Conservation (phyloP, 805 yeast species). For the Barnettozyma californica region DNA sequence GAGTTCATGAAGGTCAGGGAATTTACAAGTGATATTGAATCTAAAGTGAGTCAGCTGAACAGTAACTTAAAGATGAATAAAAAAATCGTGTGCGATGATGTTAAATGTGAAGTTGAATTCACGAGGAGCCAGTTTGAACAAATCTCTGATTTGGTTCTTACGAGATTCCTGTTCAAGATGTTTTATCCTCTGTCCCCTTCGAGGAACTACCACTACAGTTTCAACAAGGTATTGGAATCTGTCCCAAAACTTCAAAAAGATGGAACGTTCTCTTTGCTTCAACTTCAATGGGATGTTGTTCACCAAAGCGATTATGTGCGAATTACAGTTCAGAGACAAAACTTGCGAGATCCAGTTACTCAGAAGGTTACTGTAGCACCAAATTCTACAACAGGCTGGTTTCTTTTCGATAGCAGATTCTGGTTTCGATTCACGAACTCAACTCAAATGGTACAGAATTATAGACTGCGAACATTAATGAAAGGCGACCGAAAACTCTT, state of each 20-base stretch:
- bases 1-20: conserved; percentile 18
- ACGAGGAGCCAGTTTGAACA: conserved; percentile 14
- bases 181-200: conserved; percentile 27
- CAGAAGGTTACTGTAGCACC: conserved; percentile 10
- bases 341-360: conserved; percentile 14
- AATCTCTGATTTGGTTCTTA: conserved; percentile 17
- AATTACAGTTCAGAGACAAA: conserved; percentile 16
- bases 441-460: conserved; percentile 4
- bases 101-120: conserved; percentile 12
- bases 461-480: conserved; percentile 13
- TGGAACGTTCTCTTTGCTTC: conserved; percentile 18
- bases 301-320: background rate
- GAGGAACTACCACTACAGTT: conserved; percentile 20
- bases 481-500: conserved; percentile 11
- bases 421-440: conserved; percentile 28
- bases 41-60: conserved; percentile 9
- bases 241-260: conserved; percentile 9
- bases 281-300: conserved; percentile 19
- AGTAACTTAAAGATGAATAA: conserved; percentile 2
- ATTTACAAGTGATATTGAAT: conserved; percentile 18
- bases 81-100: background rate
- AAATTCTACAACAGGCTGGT: conserved; percentile 28
- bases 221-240: conserved; percentile 13
- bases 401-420: conserved; percentile 35
- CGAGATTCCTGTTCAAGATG: conserved; percentile 24